phyloP scores from a whole-genome alignment of 2,329 filamentous ascomycete species.

The Fusarium algeriense region DNA sequence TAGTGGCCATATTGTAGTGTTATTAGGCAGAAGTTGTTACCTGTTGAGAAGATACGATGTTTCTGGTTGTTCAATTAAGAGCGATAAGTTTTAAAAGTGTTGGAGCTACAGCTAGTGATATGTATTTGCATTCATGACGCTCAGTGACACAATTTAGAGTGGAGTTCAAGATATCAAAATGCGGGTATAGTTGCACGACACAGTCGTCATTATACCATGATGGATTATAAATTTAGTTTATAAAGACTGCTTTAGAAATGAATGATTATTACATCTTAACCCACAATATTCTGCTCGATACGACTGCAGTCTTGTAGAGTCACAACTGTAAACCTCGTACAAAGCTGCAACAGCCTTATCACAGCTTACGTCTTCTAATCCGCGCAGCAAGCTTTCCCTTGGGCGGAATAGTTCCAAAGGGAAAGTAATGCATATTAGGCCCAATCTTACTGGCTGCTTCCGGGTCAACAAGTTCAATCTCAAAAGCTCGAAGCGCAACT shows the following conservation, averaged over 20 bases:
- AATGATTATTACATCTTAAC: not conserved
- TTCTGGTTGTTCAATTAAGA: accelerated
- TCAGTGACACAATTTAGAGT: not conserved
- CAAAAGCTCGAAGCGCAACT: conserved; percentile 48
- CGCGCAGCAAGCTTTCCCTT: conserved; percentile 31
- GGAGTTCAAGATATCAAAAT: not conserved
- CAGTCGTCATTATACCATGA: not conserved
- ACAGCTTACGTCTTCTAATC: conserved; percentile 24
- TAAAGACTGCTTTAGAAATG: not conserved
- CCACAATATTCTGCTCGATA: no score
- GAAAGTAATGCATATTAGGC: conserved; percentile 42
- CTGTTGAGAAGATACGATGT: accelerated
- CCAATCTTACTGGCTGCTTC: conserved; percentile 15
- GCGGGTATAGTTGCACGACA: not conserved
- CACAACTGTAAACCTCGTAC: not conserved
- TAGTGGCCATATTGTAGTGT: not conserved
- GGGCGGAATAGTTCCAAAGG: conserved; percentile 41
- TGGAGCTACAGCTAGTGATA: not conserved
- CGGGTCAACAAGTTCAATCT: conserved; percentile 47
- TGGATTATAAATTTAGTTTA: no score
- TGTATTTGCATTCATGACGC: not conserved
- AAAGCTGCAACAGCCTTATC: not conserved
- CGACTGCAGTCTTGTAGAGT: no score
- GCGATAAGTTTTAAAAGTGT: not conserved
- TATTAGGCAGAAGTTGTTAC: not conserved